A percentile compares a stretch with the other conserved stretches of the same genome.
These are phyloP conservation scores for Mollisiaceae sp. DNA, from an alignment of 2,329 filamentous ascomycete genomes.

Conservation along the genomic window DNA sequence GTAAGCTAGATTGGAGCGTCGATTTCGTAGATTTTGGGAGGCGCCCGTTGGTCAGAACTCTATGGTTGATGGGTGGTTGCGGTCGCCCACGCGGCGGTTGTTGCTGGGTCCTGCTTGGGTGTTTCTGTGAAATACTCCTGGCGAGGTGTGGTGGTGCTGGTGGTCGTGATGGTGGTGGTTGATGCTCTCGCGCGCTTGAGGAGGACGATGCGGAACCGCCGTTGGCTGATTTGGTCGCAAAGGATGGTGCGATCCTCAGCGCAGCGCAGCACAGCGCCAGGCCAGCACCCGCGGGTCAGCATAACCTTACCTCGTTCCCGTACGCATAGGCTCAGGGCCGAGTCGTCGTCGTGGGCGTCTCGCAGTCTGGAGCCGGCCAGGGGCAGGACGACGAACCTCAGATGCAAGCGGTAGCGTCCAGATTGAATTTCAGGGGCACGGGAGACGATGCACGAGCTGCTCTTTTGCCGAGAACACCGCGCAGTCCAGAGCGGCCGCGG, in stretches of 20 bases:
- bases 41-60: not conserved
- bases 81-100: not conserved
- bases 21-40: no score
- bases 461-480: not conserved
- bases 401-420: constrained; percentile 1
- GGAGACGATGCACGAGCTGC: not conserved
- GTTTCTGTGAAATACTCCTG: no score
- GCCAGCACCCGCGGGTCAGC: not conserved
- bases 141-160: no score
- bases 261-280: no score
- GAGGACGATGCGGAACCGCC: not conserved
- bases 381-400: not conserved
- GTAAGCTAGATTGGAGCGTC: not conserved
- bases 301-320: no score
- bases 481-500: not conserved
- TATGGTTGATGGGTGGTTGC: not conserved
- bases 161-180: no score
- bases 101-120: no score
- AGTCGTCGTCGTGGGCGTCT: not conserved
- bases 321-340: not conserved
- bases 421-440: constrained; percentile 6
- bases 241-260: constrained; percentile 1
- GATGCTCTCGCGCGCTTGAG: not conserved
- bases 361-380: not conserved
- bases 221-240: no score